Evolutionary conservation across 176 grass and related monocot species (phyloP), one percentile per base, ranked within the genome.

Genomic region (Musa beccarii): DNA sequence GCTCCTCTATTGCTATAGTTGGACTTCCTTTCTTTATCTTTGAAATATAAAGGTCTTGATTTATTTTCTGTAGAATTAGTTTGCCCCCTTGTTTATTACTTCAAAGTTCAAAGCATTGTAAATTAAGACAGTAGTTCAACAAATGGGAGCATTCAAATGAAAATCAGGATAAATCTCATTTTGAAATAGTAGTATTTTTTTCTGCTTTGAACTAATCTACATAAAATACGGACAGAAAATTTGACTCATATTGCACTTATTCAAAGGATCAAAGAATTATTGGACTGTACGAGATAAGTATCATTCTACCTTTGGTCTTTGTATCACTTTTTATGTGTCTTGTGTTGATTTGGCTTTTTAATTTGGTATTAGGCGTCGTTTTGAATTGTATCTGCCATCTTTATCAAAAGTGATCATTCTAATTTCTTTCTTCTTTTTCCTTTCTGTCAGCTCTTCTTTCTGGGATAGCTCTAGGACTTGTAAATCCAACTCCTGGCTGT

Each of bases 401-500:
- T 24, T 21, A n/a, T 59, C 15, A 43, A 29, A 59, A 49, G 10
- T 19, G 51, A 51, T 2, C 34, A 52, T 19, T 52, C 55, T 80
- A 61, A 73, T 25, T 11, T 49, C 8, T 61, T 52, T 72, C 89
- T 22, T 55, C 68, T 69, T 85, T 63, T 79, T 25, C 55, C 76
- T 75, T 63, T 85, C 13, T 52, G 11, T 70, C 84, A 93, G 90
- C 88, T 89, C 84, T 98, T 23, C 63, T 93, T 3, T 23, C 68
- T 72, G 94, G 88, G 80, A 68, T 93, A 53, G 55, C 71, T 83
- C 62, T 91, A 62, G 90, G 73, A 43, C 88, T 98, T 20, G 23
- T 85, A 76, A 89, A 98, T 82, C 94, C 94, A 80, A 85, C 79
- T 77, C 88, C 75, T 78, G 90, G 94, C 23, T 91, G 88, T 53